Evolutionary conservation across 2,329 filamentous ascomycete genomes (phyloP).

Genomic region (Daldinia sp.): DNA sequence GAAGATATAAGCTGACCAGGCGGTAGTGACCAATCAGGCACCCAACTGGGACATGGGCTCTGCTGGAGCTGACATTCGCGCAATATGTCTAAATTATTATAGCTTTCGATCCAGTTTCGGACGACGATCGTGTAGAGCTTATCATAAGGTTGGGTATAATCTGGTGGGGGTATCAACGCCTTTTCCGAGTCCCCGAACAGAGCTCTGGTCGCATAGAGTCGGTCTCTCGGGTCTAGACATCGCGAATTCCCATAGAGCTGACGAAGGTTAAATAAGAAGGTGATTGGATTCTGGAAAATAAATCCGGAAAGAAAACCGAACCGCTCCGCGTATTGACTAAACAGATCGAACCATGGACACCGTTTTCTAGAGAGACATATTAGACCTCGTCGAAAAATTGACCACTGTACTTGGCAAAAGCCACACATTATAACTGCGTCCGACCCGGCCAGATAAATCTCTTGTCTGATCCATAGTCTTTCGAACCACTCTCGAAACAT

Average conservation of each 20-base stretch:
- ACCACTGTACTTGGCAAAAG: slow-evolving; percentile 6
- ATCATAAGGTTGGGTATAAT: slow-evolving; percentile 16
- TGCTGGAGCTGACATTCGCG: neutral
- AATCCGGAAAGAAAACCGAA: neutral
- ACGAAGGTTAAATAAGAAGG: neutral
- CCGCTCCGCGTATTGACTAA: neutral
- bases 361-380: neutral
- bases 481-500: slow-evolving; percentile 27
- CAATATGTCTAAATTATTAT: neutral
- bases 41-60: slow-evolving; percentile 20
- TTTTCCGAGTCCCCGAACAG: neutral
- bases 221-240: slow-evolving; percentile 16
- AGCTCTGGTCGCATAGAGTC: slow-evolving; percentile 16
- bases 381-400: slow-evolving; percentile 9
- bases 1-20: neutral
- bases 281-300: neutral
- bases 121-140: slow-evolving; percentile 11
- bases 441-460: slow-evolving; percentile 27
- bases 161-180: slow-evolving; percentile 2
- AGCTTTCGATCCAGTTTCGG: neutral
- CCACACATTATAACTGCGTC: slow-evolving; percentile 24
- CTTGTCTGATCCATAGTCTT: slow-evolving; percentile 35
- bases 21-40: slow-evolving; percentile 23
- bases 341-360: rapidly evolving
- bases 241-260: too few relatives aligned